A percentile compares a stretch with the other conserved stretches of the same genome.
These are phyloP conservation scores for Fusarium sp. DNA, from an alignment of 2,329 filamentous ascomycete genomes.

Conservation along the genomic window DNA sequence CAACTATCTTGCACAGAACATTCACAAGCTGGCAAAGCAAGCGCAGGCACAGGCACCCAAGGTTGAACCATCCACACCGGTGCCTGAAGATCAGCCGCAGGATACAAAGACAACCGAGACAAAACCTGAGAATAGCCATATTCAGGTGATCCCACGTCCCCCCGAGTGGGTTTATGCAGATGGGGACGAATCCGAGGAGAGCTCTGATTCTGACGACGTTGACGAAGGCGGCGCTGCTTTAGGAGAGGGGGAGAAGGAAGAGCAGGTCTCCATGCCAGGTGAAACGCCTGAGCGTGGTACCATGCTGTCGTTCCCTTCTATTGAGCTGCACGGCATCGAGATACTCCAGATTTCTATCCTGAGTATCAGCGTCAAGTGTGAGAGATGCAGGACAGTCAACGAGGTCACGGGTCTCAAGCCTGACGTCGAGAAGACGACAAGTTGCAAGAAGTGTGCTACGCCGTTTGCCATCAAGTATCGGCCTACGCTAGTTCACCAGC, in stretches of 20 bases:
- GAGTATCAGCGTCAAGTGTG: conserved; percentile 78
- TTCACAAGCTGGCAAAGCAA: conserved; percentile 71
- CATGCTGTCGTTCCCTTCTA: conserved; percentile 78
- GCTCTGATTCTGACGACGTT: conserved; percentile 55
- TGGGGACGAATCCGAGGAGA: conserved; percentile 59
- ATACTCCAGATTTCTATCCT: conserved; percentile 74
- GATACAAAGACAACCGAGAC: conserved; percentile 1
- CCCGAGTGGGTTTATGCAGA: conserved; percentile 73
- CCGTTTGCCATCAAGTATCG: conserved; percentile 65
- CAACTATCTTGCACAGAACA: conserved; percentile 77
- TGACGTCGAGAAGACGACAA: conserved; percentile 58
- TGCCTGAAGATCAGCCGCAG: conserved; percentile 12
- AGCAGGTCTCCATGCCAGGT: conserved; percentile 31
- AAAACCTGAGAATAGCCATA: conserved; percentile 63
- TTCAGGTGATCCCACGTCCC: conserved; percentile 77
- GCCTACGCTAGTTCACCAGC: conserved; percentile 74
- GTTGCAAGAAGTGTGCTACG: conserved; percentile 68
- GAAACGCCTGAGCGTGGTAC: conserved; percentile 70
- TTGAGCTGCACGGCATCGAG: conserved; percentile 81
- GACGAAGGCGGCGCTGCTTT: conserved; percentile 54
- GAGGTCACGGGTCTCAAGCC: conserved; percentile 74
- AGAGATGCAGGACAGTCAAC: conserved; percentile 77
- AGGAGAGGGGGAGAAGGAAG: conserved; percentile 38
- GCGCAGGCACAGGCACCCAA: conserved; percentile 55
- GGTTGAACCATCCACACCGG: conserved; percentile 25